These are phyloP conservation scores for Eimeria zaria DNA, from an alignment of 169 alveolate species.

Conservation along the genomic window DNA sequence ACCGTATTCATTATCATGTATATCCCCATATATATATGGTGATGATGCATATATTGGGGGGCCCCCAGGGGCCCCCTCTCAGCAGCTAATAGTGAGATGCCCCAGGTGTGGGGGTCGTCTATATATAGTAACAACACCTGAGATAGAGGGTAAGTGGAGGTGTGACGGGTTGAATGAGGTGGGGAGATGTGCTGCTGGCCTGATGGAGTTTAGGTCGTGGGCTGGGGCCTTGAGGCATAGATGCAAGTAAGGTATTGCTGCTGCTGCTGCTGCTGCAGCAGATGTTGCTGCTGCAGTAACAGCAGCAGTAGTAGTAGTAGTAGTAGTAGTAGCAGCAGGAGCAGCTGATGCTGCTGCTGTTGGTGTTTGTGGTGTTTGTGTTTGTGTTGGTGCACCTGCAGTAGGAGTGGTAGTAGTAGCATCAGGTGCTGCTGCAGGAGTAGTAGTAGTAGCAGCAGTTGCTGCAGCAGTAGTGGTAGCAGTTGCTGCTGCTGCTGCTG, in stretches of 20 bases:
- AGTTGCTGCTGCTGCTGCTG: too few species aligned
- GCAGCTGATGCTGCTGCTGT: background rate
- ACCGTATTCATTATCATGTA: background rate
- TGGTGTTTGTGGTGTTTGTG: too few species aligned
- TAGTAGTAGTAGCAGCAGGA: background rate
- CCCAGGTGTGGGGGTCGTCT: slow-evolving; percentile 76
- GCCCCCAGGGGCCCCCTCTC: slow-evolving; percentile 6
- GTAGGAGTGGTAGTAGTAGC: too few species aligned
- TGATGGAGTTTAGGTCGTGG: slow-evolving; percentile 75
- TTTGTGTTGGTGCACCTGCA: too few species aligned
- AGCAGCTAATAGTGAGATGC: slow-evolving; percentile 29
- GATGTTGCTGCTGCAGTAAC: background rate
- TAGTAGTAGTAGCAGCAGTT: too few species aligned
- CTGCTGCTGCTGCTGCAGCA: background rate
- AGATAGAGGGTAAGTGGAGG: slow-evolving; percentile 79
- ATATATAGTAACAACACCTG: background rate
- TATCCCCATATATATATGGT: background rate
- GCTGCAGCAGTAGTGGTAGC: too few species aligned
- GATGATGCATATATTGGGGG: background rate
- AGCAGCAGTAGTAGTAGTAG: slow-evolving; percentile 33
- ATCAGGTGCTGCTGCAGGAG: too few species aligned
- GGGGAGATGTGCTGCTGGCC: slow-evolving; percentile 78
- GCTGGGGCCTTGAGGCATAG: slow-evolving; percentile 68
- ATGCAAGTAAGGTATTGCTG: slow-evolving; percentile 21
- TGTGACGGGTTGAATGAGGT: slow-evolving; percentile 65